A percentile compares a stretch with the other conserved stretches of the same genome.
Conservation (phyloP, 2,329 filamentous ascomycete genomes). For the Botrytis byssoidea region DNA sequence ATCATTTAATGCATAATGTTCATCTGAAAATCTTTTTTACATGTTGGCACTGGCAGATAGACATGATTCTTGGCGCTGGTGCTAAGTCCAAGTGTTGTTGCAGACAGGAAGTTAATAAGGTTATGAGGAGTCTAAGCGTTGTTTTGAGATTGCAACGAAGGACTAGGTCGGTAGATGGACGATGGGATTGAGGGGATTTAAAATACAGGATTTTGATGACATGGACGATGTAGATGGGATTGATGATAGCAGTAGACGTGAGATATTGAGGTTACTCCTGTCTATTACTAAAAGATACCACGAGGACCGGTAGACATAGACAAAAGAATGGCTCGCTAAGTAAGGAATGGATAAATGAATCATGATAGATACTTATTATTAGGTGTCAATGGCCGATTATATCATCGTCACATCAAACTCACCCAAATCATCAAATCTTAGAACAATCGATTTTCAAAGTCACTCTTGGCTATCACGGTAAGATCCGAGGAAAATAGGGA, state of each 20-base stretch:
- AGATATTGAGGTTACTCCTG: not conserved
- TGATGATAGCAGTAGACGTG: not conserved
- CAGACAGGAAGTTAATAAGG: constrained; percentile 12
- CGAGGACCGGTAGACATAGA: no score
- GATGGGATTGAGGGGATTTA: not conserved
- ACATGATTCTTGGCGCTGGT: not conserved
- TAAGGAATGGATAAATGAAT: not conserved
- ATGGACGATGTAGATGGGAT: not conserved
- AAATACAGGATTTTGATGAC: not conserved
- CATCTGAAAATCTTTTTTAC: not conserved
- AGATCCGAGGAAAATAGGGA: constrained; percentile 14
- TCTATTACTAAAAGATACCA: not conserved
- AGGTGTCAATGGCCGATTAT: no score
- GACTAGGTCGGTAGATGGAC: not conserved
- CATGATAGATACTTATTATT: not conserved
- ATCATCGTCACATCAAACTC: no score
- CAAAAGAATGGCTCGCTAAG: no score
- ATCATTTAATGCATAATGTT: not conserved
- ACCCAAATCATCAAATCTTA: not conserved
- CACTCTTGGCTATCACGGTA: not conserved
- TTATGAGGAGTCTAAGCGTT: constrained; percentile 7
- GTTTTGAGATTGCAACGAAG: not conserved
- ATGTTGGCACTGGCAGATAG: not conserved
- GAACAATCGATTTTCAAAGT: not conserved
- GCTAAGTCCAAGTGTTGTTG: constrained; percentile 13